These are phyloP conservation scores for Clonostachys rhizophaga DNA, from an alignment of 2,329 filamentous ascomycete genomes.

Conservation along the genomic window DNA sequence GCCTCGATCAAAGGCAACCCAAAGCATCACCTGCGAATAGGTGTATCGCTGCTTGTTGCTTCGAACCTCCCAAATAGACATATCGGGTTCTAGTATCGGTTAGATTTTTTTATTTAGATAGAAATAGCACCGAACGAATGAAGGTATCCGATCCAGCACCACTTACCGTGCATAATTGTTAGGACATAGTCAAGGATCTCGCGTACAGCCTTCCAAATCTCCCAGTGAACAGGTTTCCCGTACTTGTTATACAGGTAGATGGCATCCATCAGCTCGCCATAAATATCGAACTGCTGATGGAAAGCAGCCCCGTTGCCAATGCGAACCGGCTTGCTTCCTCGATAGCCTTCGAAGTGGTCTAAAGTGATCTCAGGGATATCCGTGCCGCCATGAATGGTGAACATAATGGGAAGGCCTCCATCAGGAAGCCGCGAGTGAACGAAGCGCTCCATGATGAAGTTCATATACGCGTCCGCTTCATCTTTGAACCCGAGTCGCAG, in stretches of 20 bases:
- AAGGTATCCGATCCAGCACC: not conserved
- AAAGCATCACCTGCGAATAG: constrained; percentile 81
- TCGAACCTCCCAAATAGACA: constrained; percentile 81
- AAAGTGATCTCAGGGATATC: constrained; percentile 69
- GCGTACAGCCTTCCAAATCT: constrained; percentile 68
- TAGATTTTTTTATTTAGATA: not conserved
- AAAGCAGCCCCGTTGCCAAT: constrained; percentile 75
- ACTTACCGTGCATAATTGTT: constrained; percentile 54
- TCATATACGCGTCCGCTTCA: constrained; percentile 75
- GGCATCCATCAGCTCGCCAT: constrained; percentile 72
- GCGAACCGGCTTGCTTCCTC: constrained; percentile 65
- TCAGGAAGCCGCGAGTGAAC: constrained; percentile 53
- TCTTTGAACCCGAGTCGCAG: constrained; percentile 70
- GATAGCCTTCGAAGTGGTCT: constrained; percentile 67
- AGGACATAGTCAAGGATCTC: constrained; percentile 69
- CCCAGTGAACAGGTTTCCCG: constrained; percentile 71
- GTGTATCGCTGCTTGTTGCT: constrained; percentile 73
- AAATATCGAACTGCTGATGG: constrained; percentile 75
- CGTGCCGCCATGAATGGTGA: constrained; percentile 70
- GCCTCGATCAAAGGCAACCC: constrained; percentile 75
- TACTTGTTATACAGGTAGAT: constrained; percentile 79
- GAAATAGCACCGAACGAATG: not conserved
- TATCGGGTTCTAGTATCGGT: constrained; percentile 53
- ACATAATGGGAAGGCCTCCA: constrained; percentile 73
- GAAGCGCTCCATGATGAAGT: constrained; percentile 71